Base-by-base conservation (phyloP, 257 asterid genomes). In the Vinca minor region DNA sequence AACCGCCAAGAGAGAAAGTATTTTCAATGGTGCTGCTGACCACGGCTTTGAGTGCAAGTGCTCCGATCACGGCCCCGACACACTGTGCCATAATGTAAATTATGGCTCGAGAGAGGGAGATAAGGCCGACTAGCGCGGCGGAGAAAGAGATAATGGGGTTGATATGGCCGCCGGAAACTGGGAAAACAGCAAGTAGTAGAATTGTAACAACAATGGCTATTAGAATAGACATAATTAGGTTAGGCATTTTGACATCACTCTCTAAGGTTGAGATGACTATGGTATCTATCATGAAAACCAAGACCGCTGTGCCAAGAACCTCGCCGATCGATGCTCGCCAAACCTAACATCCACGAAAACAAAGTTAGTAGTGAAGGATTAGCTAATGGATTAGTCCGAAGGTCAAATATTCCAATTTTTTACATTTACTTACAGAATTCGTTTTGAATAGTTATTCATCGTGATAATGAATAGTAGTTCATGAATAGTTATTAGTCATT, bases 271-370 rank as follows among this genome's bases (percentile, higher is more conserved):
- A 86, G 63, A 86, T 89, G 18, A 84, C 90, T 41, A 86, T 75
- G 1, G 91, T 77, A 73, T 89, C 95, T 0, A 86, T 59, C 87
- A 83, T 79, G 79, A 89, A 86, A 0, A 86, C 94, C 0, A 86
- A 70, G 3, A 84, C 82, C 0, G 95, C 94, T 0, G 94, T 63
- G 20, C 95, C 96, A 4, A 87, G 64, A 6, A 83, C 63, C 80
- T 89, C 96, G 7, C 89, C 96, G 0, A 85, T 52, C 4, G 96
- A 83, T 17, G 96, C 95, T 61, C 94, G 74, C 89, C 91, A 89
- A 8, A 84, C 84, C 96, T 88, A 58, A 42, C 34, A n/a, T n/a
- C n/a, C n/a, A n/a, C n/a, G n/a, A n/a, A n/a, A n/a, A n/a, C n/a
- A n/a, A n/a, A n/a, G n/a, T n/a, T n/a, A n/a, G n/a, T n/a, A n/a